Conservation (phyloP, 495 filamentous ascomycete genomes). For the Achaetomiella virescens region DNA sequence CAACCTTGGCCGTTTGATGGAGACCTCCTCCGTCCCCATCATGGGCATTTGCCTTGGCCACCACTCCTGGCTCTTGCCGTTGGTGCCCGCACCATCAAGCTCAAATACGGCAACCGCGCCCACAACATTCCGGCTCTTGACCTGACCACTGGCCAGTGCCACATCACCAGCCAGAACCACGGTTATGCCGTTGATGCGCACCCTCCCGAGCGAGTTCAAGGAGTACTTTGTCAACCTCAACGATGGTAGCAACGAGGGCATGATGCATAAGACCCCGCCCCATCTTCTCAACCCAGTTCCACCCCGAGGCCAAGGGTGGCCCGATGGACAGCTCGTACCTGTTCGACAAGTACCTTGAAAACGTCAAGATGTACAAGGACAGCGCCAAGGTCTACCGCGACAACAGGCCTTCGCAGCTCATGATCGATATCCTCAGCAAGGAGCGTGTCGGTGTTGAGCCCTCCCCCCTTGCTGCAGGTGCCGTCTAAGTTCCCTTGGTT, state of each 20-base stretch:
- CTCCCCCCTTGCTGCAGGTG: slow-evolving; percentile 39
- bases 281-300: slow-evolving; percentile 98
- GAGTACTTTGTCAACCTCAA: slow-evolving; percentile 98
- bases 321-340: slow-evolving; percentile 90
- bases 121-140: slow-evolving; percentile 98
- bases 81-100: slow-evolving; percentile 82
- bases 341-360: slow-evolving; percentile 92
- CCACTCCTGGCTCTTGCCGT: slow-evolving; percentile 78
- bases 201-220: slow-evolving; percentile 80
- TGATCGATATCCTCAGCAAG: slow-evolving; percentile 86
- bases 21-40: slow-evolving; percentile 80
- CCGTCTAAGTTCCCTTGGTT: slow-evolving; percentile 25
- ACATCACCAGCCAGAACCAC: slow-evolving; percentile 98
- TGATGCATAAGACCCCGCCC: slow-evolving; percentile 94
- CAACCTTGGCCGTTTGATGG: slow-evolving; percentile 82
- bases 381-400: slow-evolving; percentile 66
- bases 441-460: slow-evolving; percentile 89
- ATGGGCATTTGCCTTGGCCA: slow-evolving; percentile 97
- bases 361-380: slow-evolving; percentile 80
- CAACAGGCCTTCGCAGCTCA: slow-evolving; percentile 73
- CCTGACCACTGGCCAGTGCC: slow-evolving; percentile 90
- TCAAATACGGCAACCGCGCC: slow-evolving; percentile 95
- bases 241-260: slow-evolving; percentile 88
- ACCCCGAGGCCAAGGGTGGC: slow-evolving; percentile 94
- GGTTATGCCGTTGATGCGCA: slow-evolving; percentile 94